phyloP scores from a whole-genome alignment of 306 rosid species.

The Sophora flavescens region DNA sequence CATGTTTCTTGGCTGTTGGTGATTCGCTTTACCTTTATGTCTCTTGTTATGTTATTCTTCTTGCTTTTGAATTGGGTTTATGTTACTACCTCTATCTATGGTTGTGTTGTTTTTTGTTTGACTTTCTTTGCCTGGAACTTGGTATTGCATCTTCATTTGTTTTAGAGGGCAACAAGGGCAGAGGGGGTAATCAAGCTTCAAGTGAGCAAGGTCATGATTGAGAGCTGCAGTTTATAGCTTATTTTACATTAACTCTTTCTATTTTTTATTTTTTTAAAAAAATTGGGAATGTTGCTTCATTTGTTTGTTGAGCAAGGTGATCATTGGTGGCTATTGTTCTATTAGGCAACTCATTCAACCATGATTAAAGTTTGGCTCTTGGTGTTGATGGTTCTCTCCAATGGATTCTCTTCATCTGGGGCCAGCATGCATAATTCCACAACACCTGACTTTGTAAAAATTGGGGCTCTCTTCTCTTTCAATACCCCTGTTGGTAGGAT shows the following conservation, averaged over 20 bases:
- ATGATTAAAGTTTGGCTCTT: constrained; percentile 64
- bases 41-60: background rate
- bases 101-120: background rate
- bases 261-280: background rate
- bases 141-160: background rate
- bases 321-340: constrained; percentile 35
- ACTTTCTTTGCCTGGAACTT: background rate
- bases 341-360: constrained; percentile 39
- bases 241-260: background rate
- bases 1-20: constrained; percentile 2
- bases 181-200: background rate
- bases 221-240: background rate
- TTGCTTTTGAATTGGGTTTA: constrained; percentile 36
- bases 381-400: constrained; percentile 55
- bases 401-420: constrained; percentile 58
- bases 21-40: constrained; percentile 29
- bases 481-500: constrained; percentile 64
- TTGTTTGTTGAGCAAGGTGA: constrained; percentile 42
- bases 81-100: constrained; percentile 8
- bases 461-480: constrained; percentile 79
- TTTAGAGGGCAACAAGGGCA: background rate
- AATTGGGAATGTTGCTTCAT: constrained; percentile 35
- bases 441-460: constrained; percentile 64
- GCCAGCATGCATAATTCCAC: constrained; percentile 51
- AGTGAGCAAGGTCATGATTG: background rate